Conservation (phyloP, 495 filamentous ascomycete species). For the Aspergillus funiculosus region DNA sequence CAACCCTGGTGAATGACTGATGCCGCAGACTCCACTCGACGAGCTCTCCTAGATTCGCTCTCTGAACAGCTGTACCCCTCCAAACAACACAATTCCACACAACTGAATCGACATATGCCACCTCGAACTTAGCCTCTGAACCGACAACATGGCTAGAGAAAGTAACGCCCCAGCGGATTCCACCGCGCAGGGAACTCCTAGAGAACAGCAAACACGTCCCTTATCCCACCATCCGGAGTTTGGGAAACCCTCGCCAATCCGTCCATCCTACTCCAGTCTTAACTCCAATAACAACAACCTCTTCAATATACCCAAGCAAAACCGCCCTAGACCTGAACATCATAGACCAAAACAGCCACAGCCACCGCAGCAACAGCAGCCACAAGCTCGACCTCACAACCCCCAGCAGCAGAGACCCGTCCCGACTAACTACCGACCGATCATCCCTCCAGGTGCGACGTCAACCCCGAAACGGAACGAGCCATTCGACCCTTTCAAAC, state of each 20-base stretch:
- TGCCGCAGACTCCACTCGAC: background rate
- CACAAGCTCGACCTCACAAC: constrained; percentile 20
- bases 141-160: constrained; percentile 37
- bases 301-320: constrained; percentile 49
- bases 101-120: background rate
- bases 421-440: constrained; percentile 18
- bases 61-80: no score
- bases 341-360: constrained; percentile 29
- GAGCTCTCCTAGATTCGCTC: no score
- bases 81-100: background rate
- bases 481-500: constrained; percentile 41
- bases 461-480: constrained; percentile 26
- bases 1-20: background rate
- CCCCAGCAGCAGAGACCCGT: constrained; percentile 14
- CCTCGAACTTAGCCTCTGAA: background rate
- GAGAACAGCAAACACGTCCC: constrained; percentile 21
- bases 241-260: constrained; percentile 50
- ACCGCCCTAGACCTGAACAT: constrained; percentile 45
- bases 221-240: constrained; percentile 47
- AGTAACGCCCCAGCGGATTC: constrained; percentile 33
- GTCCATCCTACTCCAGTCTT: constrained; percentile 40
- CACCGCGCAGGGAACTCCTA: constrained; percentile 31
- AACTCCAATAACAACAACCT: constrained; percentile 35
- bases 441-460: constrained; percentile 13
- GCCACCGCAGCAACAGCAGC: constrained; percentile 12